Conservation (phyloP, 2,329 filamentous ascomycete genomes). For the Exophiala alcalophila region DNA sequence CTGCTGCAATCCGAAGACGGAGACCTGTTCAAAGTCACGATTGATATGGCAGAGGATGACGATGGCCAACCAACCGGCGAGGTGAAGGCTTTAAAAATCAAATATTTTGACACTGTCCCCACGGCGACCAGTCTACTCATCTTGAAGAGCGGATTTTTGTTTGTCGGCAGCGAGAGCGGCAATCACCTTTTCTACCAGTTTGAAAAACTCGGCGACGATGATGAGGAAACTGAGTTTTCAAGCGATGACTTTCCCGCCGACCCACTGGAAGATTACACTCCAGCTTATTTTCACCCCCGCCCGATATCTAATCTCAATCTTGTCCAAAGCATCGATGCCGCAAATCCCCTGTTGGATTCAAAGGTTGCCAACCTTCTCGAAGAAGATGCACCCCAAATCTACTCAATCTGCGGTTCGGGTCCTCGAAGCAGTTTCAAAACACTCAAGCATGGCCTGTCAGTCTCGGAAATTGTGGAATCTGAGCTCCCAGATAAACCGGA, state of each 20-base stretch:
- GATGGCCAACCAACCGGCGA: constrained; percentile 75
- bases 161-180: constrained; percentile 85
- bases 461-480: constrained; percentile 93
- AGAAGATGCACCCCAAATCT: constrained; percentile 87
- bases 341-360: constrained; percentile 89
- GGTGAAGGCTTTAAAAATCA: constrained; percentile 81
- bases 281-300: constrained; percentile 81
- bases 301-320: constrained; percentile 76
- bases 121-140: constrained; percentile 85
- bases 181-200: constrained; percentile 97
- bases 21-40: constrained; percentile 94
- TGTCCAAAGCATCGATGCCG: constrained; percentile 78
- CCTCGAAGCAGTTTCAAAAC: constrained; percentile 87
- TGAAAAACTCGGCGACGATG: constrained; percentile 92
- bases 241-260: constrained; percentile 82
- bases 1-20: constrained; percentile 93
- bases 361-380: constrained; percentile 86
- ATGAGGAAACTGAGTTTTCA: constrained; percentile 79
- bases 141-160: constrained; percentile 91
- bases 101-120: constrained; percentile 96
- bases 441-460: constrained; percentile 86
- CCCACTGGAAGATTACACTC: constrained; percentile 66
- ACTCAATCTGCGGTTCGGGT: constrained; percentile 83
- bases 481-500: constrained; percentile 84
- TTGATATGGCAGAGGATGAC: constrained; percentile 83